Evolutionary conservation across 345 rosid genomes (phyloP), one percentile per base, ranked within the genome.

Genomic region (Lumnitzera racemosa): DNA sequence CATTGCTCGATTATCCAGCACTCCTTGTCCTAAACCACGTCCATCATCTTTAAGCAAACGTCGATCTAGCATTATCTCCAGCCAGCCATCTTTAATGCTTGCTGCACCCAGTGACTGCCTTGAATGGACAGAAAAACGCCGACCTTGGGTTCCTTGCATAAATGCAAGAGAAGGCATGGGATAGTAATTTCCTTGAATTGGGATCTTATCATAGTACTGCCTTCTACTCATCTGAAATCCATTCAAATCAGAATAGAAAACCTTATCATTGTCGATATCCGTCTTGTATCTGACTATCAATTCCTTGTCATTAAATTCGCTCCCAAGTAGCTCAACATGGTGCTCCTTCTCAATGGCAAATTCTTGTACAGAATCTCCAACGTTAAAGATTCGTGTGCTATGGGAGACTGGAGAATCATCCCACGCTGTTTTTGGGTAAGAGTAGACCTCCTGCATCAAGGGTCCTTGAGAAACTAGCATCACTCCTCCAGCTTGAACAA

Each of bases 201-300:
- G 99, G 68, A 94, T 94, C 88, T 94, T 94, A 69, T 83, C 78
- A 63, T 90, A 94, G 47, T 91, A 83, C 76, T 94, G 95, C 71
- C 99, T 83, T 68, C 99, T 78, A 69, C 96, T 88, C 99, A 88
- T 84, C 81, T 90, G 99, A 73, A 94, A 94, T 58, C 97, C 99
- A 78, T 94, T 94, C 61, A 94, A 78, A 74, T 94, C 99, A 7
- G 99, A 80, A 68, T 80, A 86, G 80, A 94, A 90, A 59, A 80
- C 59, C 67, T 78, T 83, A 61, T 71, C 72, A 70, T 76, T 94
- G 59, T 86, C 87, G 49, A 83, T 49, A 49, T 83, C 87, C 16
- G 97, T 86, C 72, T 82, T 86, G 83, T 81, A 94, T 64, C 92
- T 78, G 59, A 87, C 95, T 57, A 94, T 81, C 74, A 94, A 67